Evolutionary conservation across 1,284 basidiomycete species (phyloP).

Genomic region (Leccinum pachyderme): DNA sequence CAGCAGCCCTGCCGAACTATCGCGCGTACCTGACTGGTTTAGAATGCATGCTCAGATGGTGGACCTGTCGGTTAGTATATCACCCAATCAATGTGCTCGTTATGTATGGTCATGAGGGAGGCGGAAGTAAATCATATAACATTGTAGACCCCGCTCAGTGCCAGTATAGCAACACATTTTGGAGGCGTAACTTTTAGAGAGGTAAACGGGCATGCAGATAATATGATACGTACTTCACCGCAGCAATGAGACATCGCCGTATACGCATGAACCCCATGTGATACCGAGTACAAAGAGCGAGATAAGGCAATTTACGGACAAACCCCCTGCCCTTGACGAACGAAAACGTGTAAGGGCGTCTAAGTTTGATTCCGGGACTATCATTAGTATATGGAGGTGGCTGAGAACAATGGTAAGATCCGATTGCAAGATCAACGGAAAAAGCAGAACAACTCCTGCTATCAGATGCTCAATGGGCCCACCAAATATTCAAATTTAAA

Average conservation of each 20-base stretch:
- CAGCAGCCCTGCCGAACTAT: too few relatives aligned
- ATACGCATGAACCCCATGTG: neutral
- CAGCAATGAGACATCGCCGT: neutral
- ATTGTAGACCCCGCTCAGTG: neutral
- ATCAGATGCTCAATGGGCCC: too few relatives aligned
- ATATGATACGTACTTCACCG: neutral
- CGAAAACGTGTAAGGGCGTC: neutral
- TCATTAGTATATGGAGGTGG: neutral
- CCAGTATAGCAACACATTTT: neutral
- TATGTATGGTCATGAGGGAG: neutral
- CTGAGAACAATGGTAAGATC: too few relatives aligned
- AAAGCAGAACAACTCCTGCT: too few relatives aligned
- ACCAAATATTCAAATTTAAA: too few relatives aligned
- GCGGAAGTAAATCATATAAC: neutral
- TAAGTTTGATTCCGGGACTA: neutral
- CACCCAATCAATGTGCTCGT: too few relatives aligned
- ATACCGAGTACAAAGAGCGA: neutral
- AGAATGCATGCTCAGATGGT: too few relatives aligned
- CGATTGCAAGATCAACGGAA: neutral
- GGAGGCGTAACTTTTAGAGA: neutral
- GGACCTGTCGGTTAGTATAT: too few relatives aligned
- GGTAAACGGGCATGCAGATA: neutral
- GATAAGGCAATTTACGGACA: neutral
- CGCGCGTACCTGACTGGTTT: too few relatives aligned
- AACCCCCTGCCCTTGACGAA: neutral